Evolutionary conservation across 169 alveolate species (phyloP).

Genomic region (Babesia ovata): DNA sequence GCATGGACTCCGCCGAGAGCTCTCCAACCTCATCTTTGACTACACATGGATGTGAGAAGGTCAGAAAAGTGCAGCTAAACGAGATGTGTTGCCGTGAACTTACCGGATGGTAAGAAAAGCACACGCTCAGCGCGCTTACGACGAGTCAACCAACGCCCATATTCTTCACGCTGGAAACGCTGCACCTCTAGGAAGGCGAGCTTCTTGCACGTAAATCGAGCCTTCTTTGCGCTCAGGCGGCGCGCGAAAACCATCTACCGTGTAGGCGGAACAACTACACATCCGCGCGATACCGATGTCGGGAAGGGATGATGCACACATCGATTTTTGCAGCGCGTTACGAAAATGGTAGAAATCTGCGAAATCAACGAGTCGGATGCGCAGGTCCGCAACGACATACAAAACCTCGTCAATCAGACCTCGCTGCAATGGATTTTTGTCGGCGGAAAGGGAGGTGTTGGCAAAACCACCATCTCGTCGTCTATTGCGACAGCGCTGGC

Average conservation of each 20-base stretch:
- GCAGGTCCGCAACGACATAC: constrained; percentile 50
- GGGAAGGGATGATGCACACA: constrained; percentile 9
- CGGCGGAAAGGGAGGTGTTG: constrained; percentile 99
- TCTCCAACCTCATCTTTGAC: constrained; percentile 53
- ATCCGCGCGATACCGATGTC: background rate
- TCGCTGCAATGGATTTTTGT: constrained; percentile 97
- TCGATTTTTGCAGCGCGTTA: background rate
- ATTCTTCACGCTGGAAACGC: constrained; percentile 43
- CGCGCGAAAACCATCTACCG: constrained; percentile 39
- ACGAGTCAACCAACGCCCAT: constrained; percentile 40
- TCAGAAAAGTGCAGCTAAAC: background rate
- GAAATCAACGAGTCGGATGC: background rate
- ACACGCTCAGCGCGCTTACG: constrained; percentile 52
- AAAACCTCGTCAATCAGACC: constrained; percentile 55
- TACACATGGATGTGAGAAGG: constrained; percentile 2
- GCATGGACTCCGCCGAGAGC: constrained; percentile 56
- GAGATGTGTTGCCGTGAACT: background rate
- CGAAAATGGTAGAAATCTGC: constrained; percentile 25
- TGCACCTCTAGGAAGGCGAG: constrained; percentile 57
- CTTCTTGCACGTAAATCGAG: constrained; percentile 60
- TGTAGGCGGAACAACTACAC: background rate
- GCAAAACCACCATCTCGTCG: constrained; percentile 98
- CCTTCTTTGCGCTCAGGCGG: constrained; percentile 36
- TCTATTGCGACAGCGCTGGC: constrained; percentile 93
- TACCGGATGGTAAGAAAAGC: constrained; percentile 59